Evolutionary conservation across 352 stramenopile genomes (phyloP).

Genomic region (Phytophthora tentaculata): DNA sequence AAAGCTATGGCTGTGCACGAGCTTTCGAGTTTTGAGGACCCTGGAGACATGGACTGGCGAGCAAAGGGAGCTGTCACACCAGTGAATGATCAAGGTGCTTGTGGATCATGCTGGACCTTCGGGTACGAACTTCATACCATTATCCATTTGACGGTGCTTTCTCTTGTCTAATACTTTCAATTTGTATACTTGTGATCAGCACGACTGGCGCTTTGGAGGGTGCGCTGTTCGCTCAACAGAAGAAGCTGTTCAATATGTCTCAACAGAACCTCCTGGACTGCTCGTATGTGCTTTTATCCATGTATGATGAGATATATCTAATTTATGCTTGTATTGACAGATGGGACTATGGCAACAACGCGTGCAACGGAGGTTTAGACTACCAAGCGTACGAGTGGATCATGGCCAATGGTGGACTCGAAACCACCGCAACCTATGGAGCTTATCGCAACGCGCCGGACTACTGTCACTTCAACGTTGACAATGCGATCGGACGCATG

Average conservation of each 20-base stretch:
- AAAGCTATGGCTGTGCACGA: slow-evolving; percentile 56
- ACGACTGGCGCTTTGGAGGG: slow-evolving; percentile 86
- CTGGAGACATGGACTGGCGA: slow-evolving; percentile 89
- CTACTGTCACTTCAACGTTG: slow-evolving; percentile 89
- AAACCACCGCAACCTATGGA: slow-evolving; percentile 87
- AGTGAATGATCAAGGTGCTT: slow-evolving; percentile 92
- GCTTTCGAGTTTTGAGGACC: slow-evolving; percentile 42
- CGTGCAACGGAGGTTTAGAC: slow-evolving; percentile 89
- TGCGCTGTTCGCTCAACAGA: slow-evolving; percentile 67
- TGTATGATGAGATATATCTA: too few relatives aligned
- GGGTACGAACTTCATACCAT: slow-evolving; percentile 38
- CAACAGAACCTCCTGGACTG: slow-evolving; percentile 93
- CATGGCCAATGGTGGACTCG: slow-evolving; percentile 76
- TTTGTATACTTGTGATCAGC: slow-evolving; percentile 35
- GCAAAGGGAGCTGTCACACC: slow-evolving; percentile 86
- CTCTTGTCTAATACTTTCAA: slow-evolving; percentile 1
- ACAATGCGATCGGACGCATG: slow-evolving; percentile 75
- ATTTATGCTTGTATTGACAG: slow-evolving; percentile 39
- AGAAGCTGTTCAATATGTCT: slow-evolving; percentile 85
- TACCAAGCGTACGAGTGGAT: slow-evolving; percentile 93
- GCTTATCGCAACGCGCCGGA: slow-evolving; percentile 88
- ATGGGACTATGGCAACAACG: slow-evolving; percentile 92
- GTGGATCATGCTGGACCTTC: slow-evolving; percentile 94
- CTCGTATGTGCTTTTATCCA: slow-evolving; percentile 56
- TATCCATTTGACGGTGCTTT: not conserved